Evolutionary conservation across 192 early-diverging fungal genomes (phyloP).

Genomic region (Chytriomyces sp.): DNA sequence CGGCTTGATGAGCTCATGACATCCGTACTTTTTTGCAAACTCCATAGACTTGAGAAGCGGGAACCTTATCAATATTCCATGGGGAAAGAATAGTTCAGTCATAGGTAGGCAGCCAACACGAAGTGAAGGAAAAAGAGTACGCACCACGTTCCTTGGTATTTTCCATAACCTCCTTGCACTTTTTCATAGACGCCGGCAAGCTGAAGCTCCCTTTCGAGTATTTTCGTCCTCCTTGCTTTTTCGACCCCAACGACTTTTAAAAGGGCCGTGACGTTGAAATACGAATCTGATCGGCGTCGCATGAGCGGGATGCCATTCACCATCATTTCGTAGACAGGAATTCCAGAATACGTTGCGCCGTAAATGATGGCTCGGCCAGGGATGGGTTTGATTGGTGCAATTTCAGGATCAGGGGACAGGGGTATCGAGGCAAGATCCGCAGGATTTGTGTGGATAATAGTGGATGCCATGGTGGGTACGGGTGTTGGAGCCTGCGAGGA

Average conservation of each 20-base stretch:
- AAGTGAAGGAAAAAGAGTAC: no score
- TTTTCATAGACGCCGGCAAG: constrained; percentile 80
- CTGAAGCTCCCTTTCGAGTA: constrained; percentile 90
- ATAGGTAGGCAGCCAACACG: no score
- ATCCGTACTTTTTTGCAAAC: constrained; percentile 79
- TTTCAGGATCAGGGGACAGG: no score
- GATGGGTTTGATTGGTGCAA: no score
- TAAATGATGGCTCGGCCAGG: constrained; percentile 72
- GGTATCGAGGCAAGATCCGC: no score
- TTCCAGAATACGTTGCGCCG: constrained; percentile 88
- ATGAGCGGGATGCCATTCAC: constrained; percentile 73
- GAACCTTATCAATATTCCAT: no score
- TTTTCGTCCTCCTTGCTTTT: constrained; percentile 88
- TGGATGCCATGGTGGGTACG: no score
- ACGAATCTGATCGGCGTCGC: constrained; percentile 80
- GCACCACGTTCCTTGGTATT: constrained; percentile 93
- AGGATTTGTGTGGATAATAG: no score
- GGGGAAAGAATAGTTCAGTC: no score
- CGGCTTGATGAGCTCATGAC: constrained; percentile 71
- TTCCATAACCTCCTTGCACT: constrained; percentile 97
- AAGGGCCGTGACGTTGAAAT: constrained; percentile 96
- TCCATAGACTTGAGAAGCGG: no score
- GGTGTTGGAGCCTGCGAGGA: no score
- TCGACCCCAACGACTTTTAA: constrained; percentile 94
- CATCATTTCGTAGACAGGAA: constrained; percentile 94